Evolutionary conservation across 495 filamentous ascomycete genomes (phyloP), one percentile per base, ranked within the genome.

Genomic region (Cudoniella acicularis): DNA sequence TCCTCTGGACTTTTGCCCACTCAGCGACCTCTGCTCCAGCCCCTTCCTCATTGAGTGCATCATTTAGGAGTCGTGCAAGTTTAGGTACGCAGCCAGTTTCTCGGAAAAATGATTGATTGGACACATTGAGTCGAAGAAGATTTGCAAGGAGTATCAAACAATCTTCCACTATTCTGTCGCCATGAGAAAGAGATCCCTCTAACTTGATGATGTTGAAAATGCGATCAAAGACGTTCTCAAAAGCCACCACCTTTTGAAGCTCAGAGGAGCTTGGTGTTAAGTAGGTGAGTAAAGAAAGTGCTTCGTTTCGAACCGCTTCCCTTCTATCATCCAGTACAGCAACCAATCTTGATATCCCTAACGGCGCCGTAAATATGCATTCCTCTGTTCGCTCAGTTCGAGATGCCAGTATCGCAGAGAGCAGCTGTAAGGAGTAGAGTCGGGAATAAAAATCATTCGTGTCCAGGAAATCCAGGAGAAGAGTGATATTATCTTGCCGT

Each of bases 401-500:
- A 45, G 93, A 91, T n/a, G 83, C 78, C 51, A 86, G 85, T 40
- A 96, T 95, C 27, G 91, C 89, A 40, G 86, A 85, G 48, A 98
- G 88, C 57, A 98, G 80, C 74, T 97, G 92, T 49, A 98, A 70
- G 13, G 91, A 91, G 72, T 98, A 97, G 1, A 98, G 82, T 9
- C 94, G 87, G 10, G 91, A 92, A 73, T 96, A 97, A 70, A 96
- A 97, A 61, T 98, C 94, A 54, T 77, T 77, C 42, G 85, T 83
- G 64, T 96, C 92, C 20, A 98, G 78, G 27, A 98, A 87, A 63
- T 94, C 90, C 53, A 98, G 81, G 45, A 98, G 80, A 36, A 92
- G 76, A 0, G 90, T 95, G 57, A 98, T 94, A 73, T 98, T 98
- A 73, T 98, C 94, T 87, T 98, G 93, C 63, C 92, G 89, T 81